phyloP scores from a whole-genome alignment of 306 rosid genomes.

The Trifolium subterraneum region DNA sequence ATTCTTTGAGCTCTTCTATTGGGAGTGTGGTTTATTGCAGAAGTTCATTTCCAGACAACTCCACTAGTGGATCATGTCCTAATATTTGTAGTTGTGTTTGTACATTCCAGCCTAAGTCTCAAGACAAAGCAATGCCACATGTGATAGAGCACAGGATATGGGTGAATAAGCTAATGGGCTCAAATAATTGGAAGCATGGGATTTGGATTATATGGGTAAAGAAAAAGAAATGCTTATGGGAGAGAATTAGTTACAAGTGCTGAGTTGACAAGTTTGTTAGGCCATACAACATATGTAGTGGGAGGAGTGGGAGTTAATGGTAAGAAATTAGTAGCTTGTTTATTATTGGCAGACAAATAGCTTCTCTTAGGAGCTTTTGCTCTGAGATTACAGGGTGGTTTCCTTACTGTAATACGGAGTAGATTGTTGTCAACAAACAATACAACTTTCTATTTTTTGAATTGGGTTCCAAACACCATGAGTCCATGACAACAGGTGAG shows the following conservation, averaged over 20 bases:
- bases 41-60: conserved; percentile 1
- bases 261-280: conserved; percentile 5
- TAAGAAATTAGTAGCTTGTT: neutral
- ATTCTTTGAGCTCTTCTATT: conserved; percentile 3
- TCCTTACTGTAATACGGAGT: neutral
- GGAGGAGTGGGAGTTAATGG: neutral
- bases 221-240: neutral
- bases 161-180: neutral
- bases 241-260: neutral
- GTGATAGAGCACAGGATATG: neutral
- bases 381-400: neutral
- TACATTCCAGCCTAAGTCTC: neutral
- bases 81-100: neutral
- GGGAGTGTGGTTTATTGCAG: neutral
- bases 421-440: neutral
- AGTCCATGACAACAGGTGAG: neutral
- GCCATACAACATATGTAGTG: neutral
- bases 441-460: neutral
- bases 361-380: neutral
- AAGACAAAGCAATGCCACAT: neutral
- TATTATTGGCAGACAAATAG: neutral
- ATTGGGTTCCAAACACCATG: neutral
- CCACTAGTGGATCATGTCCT: neutral
- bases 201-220: neutral
- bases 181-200: neutral